Evolutionary conservation across 2,329 filamentous ascomycete species (phyloP), one percentile per base, ranked within the genome.

Genomic region (Cladosporium sp.): DNA sequence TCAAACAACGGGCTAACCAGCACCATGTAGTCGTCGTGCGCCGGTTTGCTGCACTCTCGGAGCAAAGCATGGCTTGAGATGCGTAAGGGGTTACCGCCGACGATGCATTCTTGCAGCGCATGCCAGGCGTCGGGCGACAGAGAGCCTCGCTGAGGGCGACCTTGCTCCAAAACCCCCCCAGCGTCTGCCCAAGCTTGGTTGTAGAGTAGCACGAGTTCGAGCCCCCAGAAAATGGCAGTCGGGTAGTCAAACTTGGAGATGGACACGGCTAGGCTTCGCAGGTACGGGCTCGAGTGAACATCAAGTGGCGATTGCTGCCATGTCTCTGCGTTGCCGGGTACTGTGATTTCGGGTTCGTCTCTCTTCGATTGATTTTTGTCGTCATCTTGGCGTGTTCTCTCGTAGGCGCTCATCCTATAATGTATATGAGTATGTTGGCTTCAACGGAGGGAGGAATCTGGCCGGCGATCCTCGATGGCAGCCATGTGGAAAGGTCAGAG

Each of bases 161-260:
- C 79, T 69, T 80, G 78, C 49, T 75, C 75, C 31, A 74, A 69
- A 3, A 75, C 65, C 12, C 73, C 70, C 18, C 73, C 75, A 11
- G 74, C 72, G 59, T 76, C 77, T 18, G 68, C 72, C 80, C 80
- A 82, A 5, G 77, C 76, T 16, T 78, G 62, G 65, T 82, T 82
- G 69, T 80, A 76, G 7, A 81, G 70, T 12, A 79, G 72, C 10
- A 73, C 67, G 26, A 79, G 71, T 12, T 78, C 73, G 11, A 74
- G 67, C n/a, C 77, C 77, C 79, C 80, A 81, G 68, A 80, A 80
- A 26, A 82, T 72, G 50, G 78, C 79, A 2, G 78, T 71, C 12
- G 78, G 77, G 66, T 81, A 79, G 12, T 76, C 72, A 59, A 82
- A 75, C 14, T 79, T 76, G 21, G 78, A 72, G 21, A 81, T 68